A percentile compares a stretch with the other conserved stretches of the same genome.
Conservation (phyloP, 805 yeast species). For the Nakazawaea ernobii region DNA sequence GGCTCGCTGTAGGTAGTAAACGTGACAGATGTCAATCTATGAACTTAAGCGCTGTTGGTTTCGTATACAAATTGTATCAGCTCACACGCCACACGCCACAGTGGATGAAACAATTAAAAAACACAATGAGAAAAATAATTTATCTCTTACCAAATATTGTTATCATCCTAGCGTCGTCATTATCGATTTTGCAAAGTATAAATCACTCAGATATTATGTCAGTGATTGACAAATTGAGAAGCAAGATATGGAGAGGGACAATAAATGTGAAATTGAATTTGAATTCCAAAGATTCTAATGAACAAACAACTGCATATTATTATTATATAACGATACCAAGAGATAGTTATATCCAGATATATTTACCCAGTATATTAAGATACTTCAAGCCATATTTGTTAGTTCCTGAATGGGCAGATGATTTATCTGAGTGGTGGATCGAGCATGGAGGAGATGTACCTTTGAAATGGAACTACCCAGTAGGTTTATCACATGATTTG, state of each 20-base stretch:
- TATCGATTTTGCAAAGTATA: too few species aligned
- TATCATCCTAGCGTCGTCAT: too few species aligned
- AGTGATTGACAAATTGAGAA: conserved; percentile 27
- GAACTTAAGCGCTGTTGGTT: too few species aligned
- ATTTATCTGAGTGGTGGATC: conserved; percentile 49
- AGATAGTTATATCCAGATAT: conserved; percentile 47
- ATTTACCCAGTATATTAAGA: conserved; percentile 28
- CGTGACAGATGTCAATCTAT: too few species aligned
- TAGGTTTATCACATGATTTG: conserved; percentile 62
- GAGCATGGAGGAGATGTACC: conserved; percentile 52
- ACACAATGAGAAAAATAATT: too few species aligned
- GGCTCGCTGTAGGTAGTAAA: too few species aligned
- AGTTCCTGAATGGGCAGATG: conserved; percentile 16
- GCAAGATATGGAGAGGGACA: conserved; percentile 57
- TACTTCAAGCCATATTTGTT: conserved; percentile 30
- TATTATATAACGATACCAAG: conserved; percentile 26
- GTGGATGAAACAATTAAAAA: too few species aligned
- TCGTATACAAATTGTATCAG: too few species aligned
- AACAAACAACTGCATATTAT: conserved; percentile 16
- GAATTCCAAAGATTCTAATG: conserved; percentile 17
- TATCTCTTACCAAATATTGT: too few species aligned
- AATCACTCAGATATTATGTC: conserved; percentile 18
- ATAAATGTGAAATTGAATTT: conserved; percentile 37
- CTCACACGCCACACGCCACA: too few species aligned
- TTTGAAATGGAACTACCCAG: conserved; percentile 71